Base-by-base conservation (phyloP, 2,329 filamentous ascomycete genomes). In the Ascochyta rabiei region DNA sequence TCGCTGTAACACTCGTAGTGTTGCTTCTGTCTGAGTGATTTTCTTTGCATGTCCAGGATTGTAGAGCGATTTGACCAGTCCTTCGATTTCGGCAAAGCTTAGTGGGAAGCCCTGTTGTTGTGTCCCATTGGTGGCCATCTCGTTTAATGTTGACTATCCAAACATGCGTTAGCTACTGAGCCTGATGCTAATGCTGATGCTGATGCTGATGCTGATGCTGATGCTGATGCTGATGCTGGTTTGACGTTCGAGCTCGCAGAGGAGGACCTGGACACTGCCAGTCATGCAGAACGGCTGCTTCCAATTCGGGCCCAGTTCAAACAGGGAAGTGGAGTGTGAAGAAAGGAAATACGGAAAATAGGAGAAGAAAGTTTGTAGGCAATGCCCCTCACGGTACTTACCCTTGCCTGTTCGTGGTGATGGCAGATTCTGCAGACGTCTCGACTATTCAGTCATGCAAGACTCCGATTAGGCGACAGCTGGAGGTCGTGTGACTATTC, bases 1-100 rank as follows among this genome's bases (percentile, higher is more conserved):
- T 63, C 86, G 86, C 71, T 98, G 95, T 16, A 97, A 79, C 23
- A 82, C 81, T 59, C 95, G 90, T 13, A 99, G 80, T 13, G 88
- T 85, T 52, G 89, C 86, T 71, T 98, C 90, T 42, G 86, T 85
- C 44, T 80, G 74, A 24, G 70, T 68, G 61, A 78, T 80, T 68
- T 78, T 79, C 70, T 71, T 76, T 26, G 76, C 74, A 9, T 76
- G 67, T 23, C 72, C 76, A 28, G 81, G 79, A 41, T 78, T 74
- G 56, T 84, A 85, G 10, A 85, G 68, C 18, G 79, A 76, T 53
- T 79, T 77, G 61, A 85, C 78, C 23, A 84, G 76, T 67, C 77
- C 52, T 47, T 74, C 73, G 18, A 76, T 73, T 43, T 74, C 71
- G n/a, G 62, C 65, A 28, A 74, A 62, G 35, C 62, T 64, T 23